Evolutionary conservation across 805 yeast species (phyloP).

Genomic region (Candida coquimbonensis): DNA sequence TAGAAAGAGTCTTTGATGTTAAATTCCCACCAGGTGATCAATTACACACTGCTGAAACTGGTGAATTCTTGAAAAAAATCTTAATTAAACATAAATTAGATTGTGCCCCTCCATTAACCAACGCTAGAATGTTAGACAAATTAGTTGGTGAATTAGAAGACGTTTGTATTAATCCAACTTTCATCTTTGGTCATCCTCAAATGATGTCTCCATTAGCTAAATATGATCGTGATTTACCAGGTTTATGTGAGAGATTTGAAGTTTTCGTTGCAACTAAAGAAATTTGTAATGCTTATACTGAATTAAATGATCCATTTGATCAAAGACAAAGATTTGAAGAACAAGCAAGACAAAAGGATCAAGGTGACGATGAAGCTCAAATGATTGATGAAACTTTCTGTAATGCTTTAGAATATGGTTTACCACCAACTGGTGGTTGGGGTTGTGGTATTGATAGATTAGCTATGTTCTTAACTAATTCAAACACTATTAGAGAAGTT

Average conservation of each 20-base stretch:
- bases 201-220: conserved; percentile 99
- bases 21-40: conserved; percentile 95
- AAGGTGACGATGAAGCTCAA: conserved; percentile 99
- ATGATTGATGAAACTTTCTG: conserved; percentile 93
- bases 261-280: conserved; percentile 98
- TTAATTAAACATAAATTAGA: conserved; percentile 76
- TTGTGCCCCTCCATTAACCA: conserved; percentile 87
- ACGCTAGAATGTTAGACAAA: conserved; percentile 98
- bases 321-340: conserved; percentile 97
- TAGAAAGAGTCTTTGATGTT: conserved; percentile 79
- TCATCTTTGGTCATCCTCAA: conserved; percentile 97
- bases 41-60: conserved; percentile 90
- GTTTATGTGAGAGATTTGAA: conserved; percentile 96
- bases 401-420: conserved; percentile 95
- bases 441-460: conserved; percentile 98
- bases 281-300: conserved; percentile 97
- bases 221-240: conserved; percentile 86
- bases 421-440: conserved; percentile 99
- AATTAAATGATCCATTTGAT: conserved; percentile 97
- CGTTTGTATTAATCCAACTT: conserved; percentile 91
- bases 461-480: conserved; percentile 95
- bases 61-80: conserved; percentile 76
- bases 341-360: conserved; percentile 97
- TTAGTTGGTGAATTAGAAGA: conserved; percentile 96
- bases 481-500: conserved; percentile 96